A percentile compares a stretch with the other conserved stretches of the same genome.
Conservation (phyloP, 2,329 filamentous ascomycete genomes). For the Trichoderma gracile region DNA sequence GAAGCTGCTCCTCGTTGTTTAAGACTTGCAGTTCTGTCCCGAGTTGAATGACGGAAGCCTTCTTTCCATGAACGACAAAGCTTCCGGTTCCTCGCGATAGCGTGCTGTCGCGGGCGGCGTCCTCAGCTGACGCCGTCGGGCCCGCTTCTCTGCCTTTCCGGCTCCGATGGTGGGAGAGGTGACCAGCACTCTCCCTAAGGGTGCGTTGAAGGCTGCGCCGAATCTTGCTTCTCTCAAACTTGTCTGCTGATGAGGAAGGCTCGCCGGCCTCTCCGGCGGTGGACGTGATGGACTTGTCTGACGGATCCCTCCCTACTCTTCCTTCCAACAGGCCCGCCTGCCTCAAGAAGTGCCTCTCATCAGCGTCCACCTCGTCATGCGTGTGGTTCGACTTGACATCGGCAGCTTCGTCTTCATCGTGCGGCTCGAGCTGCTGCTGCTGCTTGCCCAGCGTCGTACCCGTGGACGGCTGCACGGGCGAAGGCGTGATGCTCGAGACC, state of each 20-base stretch:
- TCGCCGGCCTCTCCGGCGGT: conserved; percentile 39
- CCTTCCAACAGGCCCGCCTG: conserved; percentile 64
- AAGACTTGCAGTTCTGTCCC: conserved; percentile 84
- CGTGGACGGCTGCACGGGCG: conserved; percentile 32
- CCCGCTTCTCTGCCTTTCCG: conserved; percentile 69
- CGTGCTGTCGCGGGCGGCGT: conserved; percentile 60
- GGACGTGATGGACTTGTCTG: conserved; percentile 40
- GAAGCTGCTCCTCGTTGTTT: conserved; percentile 70
- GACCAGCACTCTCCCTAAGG: conserved; percentile 74
- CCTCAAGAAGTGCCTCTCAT: conserved; percentile 66
- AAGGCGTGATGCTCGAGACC: conserved; percentile 37
- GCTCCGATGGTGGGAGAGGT: conserved; percentile 67
- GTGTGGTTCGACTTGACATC: conserved; percentile 27
- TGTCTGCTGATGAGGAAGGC: conserved; percentile 44
- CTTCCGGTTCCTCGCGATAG: conserved; percentile 79
- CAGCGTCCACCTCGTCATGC: conserved; percentile 59
- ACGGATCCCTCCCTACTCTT: conserved; percentile 34
- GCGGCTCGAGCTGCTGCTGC: conserved; percentile 26
- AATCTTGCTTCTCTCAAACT: conserved; percentile 65
- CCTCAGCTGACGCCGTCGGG: conserved; percentile 36
- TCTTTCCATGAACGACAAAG: conserved; percentile 97
- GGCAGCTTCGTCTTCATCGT: conserved; percentile 27
- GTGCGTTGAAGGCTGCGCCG: conserved; percentile 88
- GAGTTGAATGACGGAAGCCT: conserved; percentile 96
- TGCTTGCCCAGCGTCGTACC: conserved; percentile 30